phyloP scores from a whole-genome alignment of 345 rosid genomes.

The Tarenaya hassleriana region DNA sequence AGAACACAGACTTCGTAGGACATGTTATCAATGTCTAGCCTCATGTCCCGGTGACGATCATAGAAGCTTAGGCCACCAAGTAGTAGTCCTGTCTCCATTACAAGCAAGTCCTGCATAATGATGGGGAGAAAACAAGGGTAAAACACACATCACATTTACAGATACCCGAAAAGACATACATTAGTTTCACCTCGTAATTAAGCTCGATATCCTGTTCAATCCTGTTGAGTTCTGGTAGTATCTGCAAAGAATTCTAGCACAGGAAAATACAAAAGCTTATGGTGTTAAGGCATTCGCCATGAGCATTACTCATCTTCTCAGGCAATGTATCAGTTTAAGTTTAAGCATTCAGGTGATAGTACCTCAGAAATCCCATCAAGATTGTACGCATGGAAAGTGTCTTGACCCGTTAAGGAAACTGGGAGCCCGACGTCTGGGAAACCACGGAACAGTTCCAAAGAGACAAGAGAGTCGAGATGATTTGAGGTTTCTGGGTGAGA shows the following conservation, averaged over 20 bases:
- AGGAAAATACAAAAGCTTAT: neutral
- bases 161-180: constrained; percentile 12
- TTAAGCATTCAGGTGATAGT: constrained; percentile 16
- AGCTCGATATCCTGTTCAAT: constrained; percentile 80
- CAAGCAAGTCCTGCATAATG: constrained; percentile 70
- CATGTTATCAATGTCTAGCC: constrained; percentile 94
- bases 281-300: too few relatives aligned
- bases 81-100: constrained; percentile 70
- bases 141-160: neutral
- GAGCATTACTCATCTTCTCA: too few relatives aligned
- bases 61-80: constrained; percentile 60
- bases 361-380: constrained; percentile 95
- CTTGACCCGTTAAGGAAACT: constrained; percentile 39
- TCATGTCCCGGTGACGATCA: constrained; percentile 93
- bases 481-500: constrained; percentile 37
- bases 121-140: constrained; percentile 16
- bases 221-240: constrained; percentile 79
- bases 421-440: constrained; percentile 45
- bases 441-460: constrained; percentile 41
- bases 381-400: constrained; percentile 48
- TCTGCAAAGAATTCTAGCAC: constrained; percentile 38
- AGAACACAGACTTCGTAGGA: constrained; percentile 75
- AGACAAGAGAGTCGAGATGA: constrained; percentile 45
- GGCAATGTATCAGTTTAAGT: constrained; percentile 6
- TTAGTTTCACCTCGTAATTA: constrained; percentile 57